Evolutionary conservation across 805 yeast genomes (phyloP).

Genomic region (Kodamaea kakaduensis): DNA sequence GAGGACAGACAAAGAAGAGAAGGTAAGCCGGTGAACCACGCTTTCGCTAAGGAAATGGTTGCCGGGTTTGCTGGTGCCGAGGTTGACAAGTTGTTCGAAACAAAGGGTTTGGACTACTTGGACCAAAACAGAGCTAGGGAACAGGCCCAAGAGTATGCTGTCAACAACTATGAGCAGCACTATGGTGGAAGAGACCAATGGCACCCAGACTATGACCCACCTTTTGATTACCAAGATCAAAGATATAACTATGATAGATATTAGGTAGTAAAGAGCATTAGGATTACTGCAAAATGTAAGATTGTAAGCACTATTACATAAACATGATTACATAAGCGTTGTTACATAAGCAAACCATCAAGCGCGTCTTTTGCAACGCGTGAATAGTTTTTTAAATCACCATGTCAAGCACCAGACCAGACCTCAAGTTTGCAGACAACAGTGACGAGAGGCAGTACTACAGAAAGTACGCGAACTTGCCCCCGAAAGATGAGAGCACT

Average conservation of each 20-base stretch:
- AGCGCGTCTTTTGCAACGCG: constrained; percentile 1
- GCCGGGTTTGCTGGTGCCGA: constrained; percentile 31
- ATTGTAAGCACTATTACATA: too few species aligned
- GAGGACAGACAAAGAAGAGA: constrained; percentile 31
- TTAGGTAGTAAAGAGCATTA: not conserved
- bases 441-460: constrained; percentile 42
- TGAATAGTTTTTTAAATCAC: not conserved
- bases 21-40: constrained; percentile 30
- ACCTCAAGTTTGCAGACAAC: constrained; percentile 37
- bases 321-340: too few species aligned
- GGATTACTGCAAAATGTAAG: too few species aligned
- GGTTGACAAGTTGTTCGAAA: constrained; percentile 31
- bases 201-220: constrained; percentile 25
- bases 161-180: constrained; percentile 23
- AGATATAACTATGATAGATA: constrained; percentile 17
- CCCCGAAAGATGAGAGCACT: constrained; percentile 44
- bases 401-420: constrained; percentile 42
- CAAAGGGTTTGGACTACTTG: constrained; percentile 32
- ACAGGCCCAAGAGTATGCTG: constrained; percentile 22
- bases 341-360: too few species aligned
- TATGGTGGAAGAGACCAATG: constrained; percentile 25
- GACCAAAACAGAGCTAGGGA: constrained; percentile 22
- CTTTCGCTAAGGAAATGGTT: constrained; percentile 26
- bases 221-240: constrained; percentile 24
- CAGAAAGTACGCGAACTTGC: constrained; percentile 44